Percentiles rank a stretch among this genome's conserved stretches.
Conservation (phyloP, 495 filamentous ascomycete genomes). For the Tuber microsphaerosporum region DNA sequence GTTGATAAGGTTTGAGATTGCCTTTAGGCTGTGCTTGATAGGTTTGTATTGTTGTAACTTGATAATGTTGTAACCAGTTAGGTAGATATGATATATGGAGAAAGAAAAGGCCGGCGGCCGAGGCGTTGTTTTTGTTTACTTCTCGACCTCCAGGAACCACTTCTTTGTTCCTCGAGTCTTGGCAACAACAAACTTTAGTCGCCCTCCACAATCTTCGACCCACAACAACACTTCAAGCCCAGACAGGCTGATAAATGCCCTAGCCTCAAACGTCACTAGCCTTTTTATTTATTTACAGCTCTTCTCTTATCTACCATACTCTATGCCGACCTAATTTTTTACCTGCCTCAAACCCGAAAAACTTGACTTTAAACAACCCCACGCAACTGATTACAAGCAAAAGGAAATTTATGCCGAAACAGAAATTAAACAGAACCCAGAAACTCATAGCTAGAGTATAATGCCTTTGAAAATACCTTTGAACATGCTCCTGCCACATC, state of each 20-base stretch:
- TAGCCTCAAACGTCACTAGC: neutral
- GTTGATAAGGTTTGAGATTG: neutral
- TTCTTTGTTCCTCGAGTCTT: neutral
- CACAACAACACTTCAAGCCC: neutral
- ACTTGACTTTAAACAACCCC: neutral
- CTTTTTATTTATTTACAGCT: neutral
- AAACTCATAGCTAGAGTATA: neutral
- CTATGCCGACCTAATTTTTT: neutral
- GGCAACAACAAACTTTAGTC: neutral
- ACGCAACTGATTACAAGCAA: neutral
- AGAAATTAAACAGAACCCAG: conserved; percentile 4
- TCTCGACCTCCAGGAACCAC: conserved; percentile 16
- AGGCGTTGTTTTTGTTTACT: conserved; percentile 41
- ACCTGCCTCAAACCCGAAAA: neutral
- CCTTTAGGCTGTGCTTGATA: neutral
- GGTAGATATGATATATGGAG: neutral
- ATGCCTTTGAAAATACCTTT: neutral
- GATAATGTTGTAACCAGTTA: conserved; percentile 10
- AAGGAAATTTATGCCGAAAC: conserved; percentile 10
- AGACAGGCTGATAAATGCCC: neutral
- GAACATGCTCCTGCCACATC: neutral
- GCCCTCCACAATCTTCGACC: neutral
- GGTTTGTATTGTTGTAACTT: neutral
- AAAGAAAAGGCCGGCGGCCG: conserved; percentile 7
- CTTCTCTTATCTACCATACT: neutral